Evolutionary conservation across 352 stramenopile species (phyloP).

Genomic region (Globisporangium echinulatum): DNA sequence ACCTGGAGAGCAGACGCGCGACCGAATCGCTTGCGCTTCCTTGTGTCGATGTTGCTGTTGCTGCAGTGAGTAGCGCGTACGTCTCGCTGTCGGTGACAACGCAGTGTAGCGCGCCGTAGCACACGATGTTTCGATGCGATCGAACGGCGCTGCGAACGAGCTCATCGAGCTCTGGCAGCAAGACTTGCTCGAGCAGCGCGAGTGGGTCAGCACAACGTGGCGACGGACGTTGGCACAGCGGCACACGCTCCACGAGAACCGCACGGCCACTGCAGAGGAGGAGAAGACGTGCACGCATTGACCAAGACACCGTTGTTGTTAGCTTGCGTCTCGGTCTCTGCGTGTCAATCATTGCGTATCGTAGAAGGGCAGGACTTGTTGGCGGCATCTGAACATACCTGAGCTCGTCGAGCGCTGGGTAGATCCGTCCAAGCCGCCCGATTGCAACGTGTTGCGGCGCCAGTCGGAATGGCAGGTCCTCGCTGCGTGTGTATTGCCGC

Average conservation of each 20-base stretch:
- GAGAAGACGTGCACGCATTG: not conserved
- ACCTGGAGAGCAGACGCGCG: conserved; percentile 5
- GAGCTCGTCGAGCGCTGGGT: conserved; percentile 24
- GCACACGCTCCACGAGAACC: conserved; percentile 10
- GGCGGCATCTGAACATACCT: conserved; percentile 9
- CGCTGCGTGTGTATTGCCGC: not conserved
- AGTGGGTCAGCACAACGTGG: not conserved
- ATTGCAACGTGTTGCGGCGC: conserved; percentile 22
- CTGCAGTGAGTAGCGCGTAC: not conserved
- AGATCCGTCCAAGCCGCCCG: conserved; percentile 30
- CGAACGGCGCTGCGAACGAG: not conserved
- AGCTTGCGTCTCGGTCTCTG: no score
- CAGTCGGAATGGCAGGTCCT: conserved; percentile 14
- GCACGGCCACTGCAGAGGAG: conserved; percentile 4
- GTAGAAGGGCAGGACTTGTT: no score
- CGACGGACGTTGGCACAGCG: not conserved
- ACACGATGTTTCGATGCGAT: conserved; percentile 1
- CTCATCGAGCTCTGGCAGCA: not conserved
- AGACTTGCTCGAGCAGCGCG: conserved; percentile 1
- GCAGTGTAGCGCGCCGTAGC: conserved; percentile 6
- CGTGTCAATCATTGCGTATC: no score
- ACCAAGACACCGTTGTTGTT: not conserved
- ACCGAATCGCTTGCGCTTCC: not conserved
- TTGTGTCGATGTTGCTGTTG: not conserved
- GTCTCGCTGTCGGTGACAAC: not conserved